phyloP scores from a whole-genome alignment of 805 yeast genomes.

The Yamadazyma endophytica region DNA sequence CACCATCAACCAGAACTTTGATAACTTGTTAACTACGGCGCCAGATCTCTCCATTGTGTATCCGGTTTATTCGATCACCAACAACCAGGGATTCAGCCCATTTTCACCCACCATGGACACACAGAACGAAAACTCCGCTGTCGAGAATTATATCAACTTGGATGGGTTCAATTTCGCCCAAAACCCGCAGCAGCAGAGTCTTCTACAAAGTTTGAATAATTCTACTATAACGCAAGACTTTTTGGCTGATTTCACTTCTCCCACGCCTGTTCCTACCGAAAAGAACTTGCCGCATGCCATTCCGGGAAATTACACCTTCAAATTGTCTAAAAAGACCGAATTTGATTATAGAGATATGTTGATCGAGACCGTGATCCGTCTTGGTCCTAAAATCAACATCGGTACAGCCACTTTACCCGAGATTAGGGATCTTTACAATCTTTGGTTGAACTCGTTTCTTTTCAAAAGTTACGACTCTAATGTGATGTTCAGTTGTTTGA shows the following conservation, averaged over 20 bases:
- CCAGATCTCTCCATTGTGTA: slow-evolving; percentile 30
- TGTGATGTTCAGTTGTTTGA: slow-evolving; percentile 32
- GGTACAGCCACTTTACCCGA: slow-evolving; percentile 25
- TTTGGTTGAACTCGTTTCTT: slow-evolving; percentile 31
- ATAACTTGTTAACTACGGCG: slow-evolving; percentile 23
- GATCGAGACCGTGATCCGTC: slow-evolving; percentile 8
- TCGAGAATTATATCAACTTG: background rate
- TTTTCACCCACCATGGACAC: slow-evolving; percentile 3
- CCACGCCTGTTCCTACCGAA: slow-evolving; percentile 4
- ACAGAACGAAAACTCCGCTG: slow-evolving; percentile 1
- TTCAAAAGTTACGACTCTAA: slow-evolving; percentile 18
- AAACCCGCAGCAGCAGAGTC: slow-evolving; percentile 5
- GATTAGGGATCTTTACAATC: slow-evolving; percentile 25
- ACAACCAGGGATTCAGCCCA: slow-evolving; percentile 11
- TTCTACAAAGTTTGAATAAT: slow-evolving; percentile 8
- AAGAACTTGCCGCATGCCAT: slow-evolving; percentile 10
- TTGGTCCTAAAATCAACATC: slow-evolving; percentile 8
- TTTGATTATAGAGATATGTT: slow-evolving; percentile 8
- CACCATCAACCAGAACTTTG: slow-evolving; percentile 25
- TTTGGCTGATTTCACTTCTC: slow-evolving; percentile 8
- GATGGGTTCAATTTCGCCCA: background rate
- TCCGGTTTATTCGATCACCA: slow-evolving; percentile 29
- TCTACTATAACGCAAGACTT: slow-evolving; percentile 9
- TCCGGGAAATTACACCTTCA: slow-evolving; percentile 5
- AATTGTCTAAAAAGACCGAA: slow-evolving; percentile 6